phyloP scores from a whole-genome alignment of 2,329 filamentous ascomycete species.

The Ophiobolus disseminans region DNA sequence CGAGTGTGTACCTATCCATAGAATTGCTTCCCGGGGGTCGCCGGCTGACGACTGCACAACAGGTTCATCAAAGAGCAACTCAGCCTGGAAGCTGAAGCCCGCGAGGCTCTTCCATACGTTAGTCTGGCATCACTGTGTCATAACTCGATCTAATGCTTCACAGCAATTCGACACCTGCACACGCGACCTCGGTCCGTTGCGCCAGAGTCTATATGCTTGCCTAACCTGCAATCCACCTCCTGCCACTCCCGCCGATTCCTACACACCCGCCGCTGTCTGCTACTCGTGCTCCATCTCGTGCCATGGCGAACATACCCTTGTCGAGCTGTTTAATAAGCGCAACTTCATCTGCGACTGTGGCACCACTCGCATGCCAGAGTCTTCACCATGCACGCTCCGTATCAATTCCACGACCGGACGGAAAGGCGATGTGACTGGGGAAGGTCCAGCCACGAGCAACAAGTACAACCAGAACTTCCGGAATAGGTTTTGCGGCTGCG shows the following conservation, averaged over 20 bases:
- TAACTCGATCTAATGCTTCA: conserved; percentile 16
- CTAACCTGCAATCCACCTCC: conserved; percentile 90
- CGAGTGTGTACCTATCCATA: conserved; percentile 42
- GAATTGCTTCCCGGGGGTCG: too few species aligned
- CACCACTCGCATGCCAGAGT: conserved; percentile 76
- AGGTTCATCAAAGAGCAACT: conserved; percentile 91
- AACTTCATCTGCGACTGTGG: conserved; percentile 97
- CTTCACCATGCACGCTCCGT: conserved; percentile 77
- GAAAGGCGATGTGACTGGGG: conserved; percentile 78
- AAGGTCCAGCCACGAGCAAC: conserved; percentile 75
- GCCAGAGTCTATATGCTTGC: conserved; percentile 90
- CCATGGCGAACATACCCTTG: conserved; percentile 91
- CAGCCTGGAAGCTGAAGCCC: conserved; percentile 90
- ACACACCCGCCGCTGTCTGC: conserved; percentile 82
- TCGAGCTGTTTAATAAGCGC: conserved; percentile 94
- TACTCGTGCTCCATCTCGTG: conserved; percentile 97
- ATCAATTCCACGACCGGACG: conserved; percentile 74
- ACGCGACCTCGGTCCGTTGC: conserved; percentile 82
- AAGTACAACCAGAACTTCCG: conserved; percentile 95
- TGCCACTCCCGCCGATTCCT: conserved; percentile 65
- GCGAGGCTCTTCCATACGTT: conserved; percentile 93
- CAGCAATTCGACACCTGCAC: conserved; percentile 95
- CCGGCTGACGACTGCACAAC: background rate
- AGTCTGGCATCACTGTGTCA: conserved; percentile 37
- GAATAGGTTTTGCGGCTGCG: conserved; percentile 91